Base-by-base conservation (phyloP, 495 filamentous ascomycete genomes). In the Neurospora pannonica region DNA sequence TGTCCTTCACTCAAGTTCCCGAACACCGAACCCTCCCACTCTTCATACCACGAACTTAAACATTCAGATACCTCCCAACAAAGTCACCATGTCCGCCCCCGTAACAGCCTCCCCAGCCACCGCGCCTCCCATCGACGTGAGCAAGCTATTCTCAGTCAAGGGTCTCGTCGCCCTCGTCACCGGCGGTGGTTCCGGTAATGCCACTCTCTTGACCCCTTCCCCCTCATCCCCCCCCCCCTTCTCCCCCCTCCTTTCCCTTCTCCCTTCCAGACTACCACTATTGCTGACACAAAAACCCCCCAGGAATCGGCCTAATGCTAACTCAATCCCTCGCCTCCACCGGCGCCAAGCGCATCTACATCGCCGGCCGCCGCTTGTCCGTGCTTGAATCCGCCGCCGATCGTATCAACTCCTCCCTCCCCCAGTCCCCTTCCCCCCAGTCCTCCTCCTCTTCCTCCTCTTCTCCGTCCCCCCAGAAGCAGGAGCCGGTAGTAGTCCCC, bases 291-390 rank as follows among this genome's bases (percentile, higher is more conserved):
- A 48, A 40, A 48, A 40, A 74, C 36, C 39, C 42, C 43, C 62
- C 36, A 42, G 91, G 91, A 17, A 90, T 93, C 76, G 91, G 91
- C 24, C 80, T 88, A 19, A 90, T 90, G 86, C 92, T 93, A 81
- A 85, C 91, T 10, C 86, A 86, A 74, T 90, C 90, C 36, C 86
- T 94, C 5, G 89, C 84, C 36, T 74, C 74, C 13, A 79, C 74
- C 31, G 92, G 92, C 15, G 92, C 92, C 10, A 74, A 82, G 17
- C 89, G 89, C 73, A 88, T 94, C 34, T 94, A 92, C 86, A 92
- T 94, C 71, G 77, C 91, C 46, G 91, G 91, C n/a, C 86, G 92
- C 37, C 87, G 91, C 11, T 77, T 87, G 46, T 85, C 89, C 24
- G 82, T 87, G 0, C 86, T 92, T 0, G 81, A 89, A 67, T 79